Evolutionary conservation across 106 monocot genomes (phyloP).

Genomic region (Hemerocallis citrina): DNA sequence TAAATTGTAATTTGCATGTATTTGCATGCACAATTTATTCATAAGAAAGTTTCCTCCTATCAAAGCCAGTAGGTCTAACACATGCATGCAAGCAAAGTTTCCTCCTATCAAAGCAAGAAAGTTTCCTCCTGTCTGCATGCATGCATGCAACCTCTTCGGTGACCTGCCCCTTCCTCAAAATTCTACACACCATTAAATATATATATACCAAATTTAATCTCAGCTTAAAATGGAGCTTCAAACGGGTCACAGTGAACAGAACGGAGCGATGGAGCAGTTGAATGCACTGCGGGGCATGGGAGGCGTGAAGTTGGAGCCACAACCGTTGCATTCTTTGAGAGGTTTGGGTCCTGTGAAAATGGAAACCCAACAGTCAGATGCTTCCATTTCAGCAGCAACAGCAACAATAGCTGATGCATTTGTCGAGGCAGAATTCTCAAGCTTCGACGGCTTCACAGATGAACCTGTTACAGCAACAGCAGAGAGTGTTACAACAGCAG

Average conservation of each 20-base stretch:
- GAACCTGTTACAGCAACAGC: constrained; percentile 46
- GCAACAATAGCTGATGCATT: constrained; percentile 26
- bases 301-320: constrained; percentile 34
- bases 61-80: no score
- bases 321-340: constrained; percentile 25
- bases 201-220: not conserved
- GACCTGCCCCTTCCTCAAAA: no score
- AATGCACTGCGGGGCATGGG: constrained; percentile 29
- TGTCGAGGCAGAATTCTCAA: constrained; percentile 20
- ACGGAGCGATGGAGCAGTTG: constrained; percentile 27
- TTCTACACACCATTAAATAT: no score
- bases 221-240: constrained; percentile 28
- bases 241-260: constrained; percentile 17
- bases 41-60: no score
- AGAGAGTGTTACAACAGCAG: constrained; percentile 28
- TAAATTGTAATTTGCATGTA: no score
- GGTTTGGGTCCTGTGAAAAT: constrained; percentile 43
- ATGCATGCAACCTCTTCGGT: no score
- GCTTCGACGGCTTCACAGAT: constrained; percentile 31
- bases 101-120: no score
- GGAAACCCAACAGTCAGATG: constrained; percentile 31
- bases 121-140: no score
- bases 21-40: no score
- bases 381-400: constrained; percentile 5
- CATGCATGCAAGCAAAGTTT: no score